Conservation (phyloP, 495 filamentous ascomycete species). For the Penicillium taxi region DNA sequence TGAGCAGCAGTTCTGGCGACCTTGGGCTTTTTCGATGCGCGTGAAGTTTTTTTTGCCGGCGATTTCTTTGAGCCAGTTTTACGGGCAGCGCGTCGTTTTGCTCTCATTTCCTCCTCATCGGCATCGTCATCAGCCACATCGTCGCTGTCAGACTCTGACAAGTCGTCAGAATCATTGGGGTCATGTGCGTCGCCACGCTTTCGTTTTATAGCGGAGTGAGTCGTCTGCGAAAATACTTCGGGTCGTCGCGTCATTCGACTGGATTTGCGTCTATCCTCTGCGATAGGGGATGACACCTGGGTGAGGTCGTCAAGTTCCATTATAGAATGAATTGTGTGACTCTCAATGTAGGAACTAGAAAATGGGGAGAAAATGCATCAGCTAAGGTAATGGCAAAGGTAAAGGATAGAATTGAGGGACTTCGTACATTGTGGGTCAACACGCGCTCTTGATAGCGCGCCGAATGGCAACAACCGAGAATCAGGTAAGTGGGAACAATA, state of each 20-base stretch:
- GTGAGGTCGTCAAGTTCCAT: slow-evolving; percentile 34
- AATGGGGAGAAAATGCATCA: background rate
- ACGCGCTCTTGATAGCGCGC: slow-evolving; percentile 25
- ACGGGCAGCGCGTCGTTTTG: slow-evolving; percentile 42
- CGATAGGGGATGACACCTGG: slow-evolving; percentile 25
- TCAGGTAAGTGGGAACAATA: background rate
- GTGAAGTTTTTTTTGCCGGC: slow-evolving; percentile 23
- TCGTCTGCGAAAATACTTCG: slow-evolving; percentile 50
- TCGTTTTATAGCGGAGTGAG: slow-evolving; percentile 42
- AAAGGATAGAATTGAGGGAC: background rate
- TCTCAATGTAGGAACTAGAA: background rate
- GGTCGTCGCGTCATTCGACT: slow-evolving; percentile 73
- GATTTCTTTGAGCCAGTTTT: slow-evolving; percentile 57
- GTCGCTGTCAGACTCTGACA: slow-evolving; percentile 44
- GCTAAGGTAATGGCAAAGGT: background rate
- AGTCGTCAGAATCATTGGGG: slow-evolving; percentile 47
- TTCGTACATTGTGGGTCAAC: slow-evolving; percentile 10
- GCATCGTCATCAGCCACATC: slow-evolving; percentile 48
- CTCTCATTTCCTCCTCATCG: slow-evolving; percentile 60
- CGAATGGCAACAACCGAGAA: slow-evolving; percentile 14
- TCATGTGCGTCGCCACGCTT: slow-evolving; percentile 40
- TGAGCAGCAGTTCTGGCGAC: slow-evolving; percentile 49
- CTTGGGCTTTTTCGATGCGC: slow-evolving; percentile 47
- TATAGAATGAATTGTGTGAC: slow-evolving; percentile 1
- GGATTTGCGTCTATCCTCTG: slow-evolving; percentile 65